phyloP scores from a whole-genome alignment of 1,284 basidiomycete species.

The Irpex rosettiformis region DNA sequence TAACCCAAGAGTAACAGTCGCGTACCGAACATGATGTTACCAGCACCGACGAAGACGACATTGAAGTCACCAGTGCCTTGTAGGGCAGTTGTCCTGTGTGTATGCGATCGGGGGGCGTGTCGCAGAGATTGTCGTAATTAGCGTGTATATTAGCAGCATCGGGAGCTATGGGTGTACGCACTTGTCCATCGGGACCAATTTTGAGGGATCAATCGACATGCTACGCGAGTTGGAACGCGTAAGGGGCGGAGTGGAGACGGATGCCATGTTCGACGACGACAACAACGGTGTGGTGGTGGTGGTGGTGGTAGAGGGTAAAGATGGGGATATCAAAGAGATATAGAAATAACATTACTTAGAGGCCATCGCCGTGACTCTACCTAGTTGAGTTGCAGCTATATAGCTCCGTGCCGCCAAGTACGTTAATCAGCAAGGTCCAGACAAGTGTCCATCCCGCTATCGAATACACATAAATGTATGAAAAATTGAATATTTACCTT shows the following conservation, averaged over 20 bases:
- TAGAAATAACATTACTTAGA: too few relatives aligned
- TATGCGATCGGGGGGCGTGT: slow-evolving; percentile 1
- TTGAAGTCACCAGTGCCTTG: slow-evolving; percentile 68
- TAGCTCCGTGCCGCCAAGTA: too few relatives aligned
- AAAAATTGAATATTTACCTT: too few relatives aligned
- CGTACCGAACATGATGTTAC: slow-evolving; percentile 92
- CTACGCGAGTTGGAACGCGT: slow-evolving; percentile 42
- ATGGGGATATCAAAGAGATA: background rate
- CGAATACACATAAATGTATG: too few relatives aligned
- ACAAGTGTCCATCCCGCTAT: too few relatives aligned
- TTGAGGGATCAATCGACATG: slow-evolving; percentile 71
- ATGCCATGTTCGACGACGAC: background rate
- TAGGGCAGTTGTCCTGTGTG: background rate
- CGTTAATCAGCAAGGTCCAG: too few relatives aligned
- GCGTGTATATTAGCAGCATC: background rate
- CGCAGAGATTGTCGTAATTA: background rate
- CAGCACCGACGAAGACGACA: slow-evolving; percentile 88
- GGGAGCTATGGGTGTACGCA: slow-evolving; percentile 23
- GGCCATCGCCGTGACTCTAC: too few relatives aligned
- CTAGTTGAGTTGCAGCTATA: too few relatives aligned
- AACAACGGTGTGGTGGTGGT: background rate
- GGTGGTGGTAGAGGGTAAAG: background rate
- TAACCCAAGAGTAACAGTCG: background rate
- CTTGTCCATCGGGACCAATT: slow-evolving; percentile 78
- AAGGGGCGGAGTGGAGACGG: background rate